phyloP scores from a whole-genome alignment of 176 grass and related monocot species.

The Avena insularis region DNA sequence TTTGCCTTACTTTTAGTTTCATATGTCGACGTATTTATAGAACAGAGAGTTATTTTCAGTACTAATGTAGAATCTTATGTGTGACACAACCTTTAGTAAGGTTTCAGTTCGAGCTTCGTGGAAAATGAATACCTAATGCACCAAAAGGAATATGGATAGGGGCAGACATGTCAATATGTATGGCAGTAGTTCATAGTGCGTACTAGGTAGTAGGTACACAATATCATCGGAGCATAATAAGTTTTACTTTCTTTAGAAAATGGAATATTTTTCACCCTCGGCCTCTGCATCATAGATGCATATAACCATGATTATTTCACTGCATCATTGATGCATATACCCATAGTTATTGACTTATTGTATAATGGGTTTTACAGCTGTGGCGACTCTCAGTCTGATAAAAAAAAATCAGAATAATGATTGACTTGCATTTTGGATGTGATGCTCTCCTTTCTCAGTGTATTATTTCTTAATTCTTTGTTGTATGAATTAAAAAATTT shows the following conservation, averaged over 20 bases:
- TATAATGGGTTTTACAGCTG: background rate
- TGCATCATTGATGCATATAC: too few species aligned
- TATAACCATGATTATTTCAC: too few species aligned
- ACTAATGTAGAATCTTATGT: conserved; percentile 18
- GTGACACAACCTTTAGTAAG: background rate
- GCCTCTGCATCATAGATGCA: too few species aligned
- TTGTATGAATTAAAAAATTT: conserved; percentile 11
- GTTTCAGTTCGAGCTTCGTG: background rate
- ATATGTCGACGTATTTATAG: background rate
- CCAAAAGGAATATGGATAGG: background rate
- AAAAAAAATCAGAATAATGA: background rate
- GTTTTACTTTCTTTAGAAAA: background rate
- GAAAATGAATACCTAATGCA: conserved; percentile 23
- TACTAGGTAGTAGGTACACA: background rate
- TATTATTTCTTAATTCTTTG: background rate
- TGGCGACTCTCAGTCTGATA: background rate
- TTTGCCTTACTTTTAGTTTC: background rate
- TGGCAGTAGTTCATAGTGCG: background rate
- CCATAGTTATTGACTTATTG: background rate
- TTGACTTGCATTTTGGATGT: background rate
- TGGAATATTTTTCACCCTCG: too few species aligned
- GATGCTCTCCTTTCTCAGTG: too few species aligned
- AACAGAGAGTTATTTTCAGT: background rate
- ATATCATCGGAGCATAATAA: background rate
- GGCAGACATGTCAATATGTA: background rate